Evolutionary conservation across 352 stramenopile genomes (phyloP).

Genomic region (Pythium monospermum): DNA sequence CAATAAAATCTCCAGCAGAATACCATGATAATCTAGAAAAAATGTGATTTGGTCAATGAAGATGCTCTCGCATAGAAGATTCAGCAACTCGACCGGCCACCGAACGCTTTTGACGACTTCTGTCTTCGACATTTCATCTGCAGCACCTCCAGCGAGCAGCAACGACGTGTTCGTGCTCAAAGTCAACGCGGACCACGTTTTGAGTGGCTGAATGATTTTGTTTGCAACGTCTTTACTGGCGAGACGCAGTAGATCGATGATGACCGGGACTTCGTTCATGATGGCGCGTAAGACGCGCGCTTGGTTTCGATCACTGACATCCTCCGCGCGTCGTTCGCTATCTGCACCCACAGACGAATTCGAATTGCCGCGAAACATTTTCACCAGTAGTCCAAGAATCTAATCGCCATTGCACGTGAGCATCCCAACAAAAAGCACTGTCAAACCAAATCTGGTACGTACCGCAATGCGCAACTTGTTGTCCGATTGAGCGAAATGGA

Average conservation of each 20-base stretch:
- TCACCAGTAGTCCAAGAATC: constrained; percentile 15
- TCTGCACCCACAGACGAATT: neutral
- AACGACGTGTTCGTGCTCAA: neutral
- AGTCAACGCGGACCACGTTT: constrained; percentile 12
- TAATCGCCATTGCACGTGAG: too few species aligned
- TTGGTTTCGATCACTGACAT: constrained; percentile 8
- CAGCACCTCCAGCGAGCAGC: neutral
- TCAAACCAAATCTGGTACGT: neutral
- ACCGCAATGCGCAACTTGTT: constrained; percentile 22
- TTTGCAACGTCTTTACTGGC: neutral
- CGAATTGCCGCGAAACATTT: constrained; percentile 12
- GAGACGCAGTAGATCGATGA: constrained; percentile 8
- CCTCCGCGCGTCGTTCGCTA: neutral
- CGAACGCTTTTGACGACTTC: constrained; percentile 17
- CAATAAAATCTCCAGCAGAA: constrained; percentile 4
- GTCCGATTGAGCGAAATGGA: constrained; percentile 5
- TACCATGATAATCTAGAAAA: constrained; percentile 1
- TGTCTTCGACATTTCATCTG: neutral
- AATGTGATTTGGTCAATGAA: constrained; percentile 13
- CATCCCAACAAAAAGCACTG: neutral
- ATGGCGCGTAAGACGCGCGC: constrained; percentile 3
- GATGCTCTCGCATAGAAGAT: constrained; percentile 15
- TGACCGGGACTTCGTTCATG: constrained; percentile 5
- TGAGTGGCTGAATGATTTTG: neutral
- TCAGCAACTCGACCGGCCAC: constrained; percentile 21